Base-by-base conservation (phyloP, 306 rosid genomes). In the Quercus alba region DNA sequence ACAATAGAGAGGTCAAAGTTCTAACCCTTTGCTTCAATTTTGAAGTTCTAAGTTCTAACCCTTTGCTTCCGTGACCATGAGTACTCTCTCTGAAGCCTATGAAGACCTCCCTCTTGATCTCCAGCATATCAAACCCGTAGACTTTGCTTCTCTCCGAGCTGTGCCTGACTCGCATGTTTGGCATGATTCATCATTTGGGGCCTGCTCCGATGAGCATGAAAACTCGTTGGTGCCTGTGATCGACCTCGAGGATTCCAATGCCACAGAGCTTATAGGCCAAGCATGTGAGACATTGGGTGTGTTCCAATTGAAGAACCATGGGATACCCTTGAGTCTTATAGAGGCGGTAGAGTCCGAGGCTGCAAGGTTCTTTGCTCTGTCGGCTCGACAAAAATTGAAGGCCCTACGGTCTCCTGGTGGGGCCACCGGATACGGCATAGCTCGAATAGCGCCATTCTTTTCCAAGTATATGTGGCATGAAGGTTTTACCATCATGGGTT, bases 401-500 rank as follows among this genome's bases (percentile, higher is more conserved):
- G 94, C 91, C 1, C 55, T 88, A 3, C 72, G 97, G 21, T 78
- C 92, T 10, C 80, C 93, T 1, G 77, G 73, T 0, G 83, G 85
- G 8, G 78, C 61, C 78, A 75, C 92, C 33, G 98, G 98, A 0
- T 94, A 91, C 21, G 98, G 98, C 12, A n/a, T 56, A 2, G 89
- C 93, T 38, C 84, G 85, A 46, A 91, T 91, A 21, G 80, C 98
- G 56, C 86, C 87, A 0, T 91, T 91, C 76, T 94, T 87, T 44
- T 66, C 87, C 14, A 89, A 89, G 80, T 28, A 72, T 57, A 91
- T 92, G 97, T 94, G 98, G 98, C 94, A 90, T 41, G 98, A 94
- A 59, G 98, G 98, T 0, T 92, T 91, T 73, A 92, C 98, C 64
- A 87, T 94, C 83, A 71, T 82, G 80, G 97, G 91, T 8, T 89